Conservation (phyloP, 2,329 filamentous ascomycete genomes). For the Cadophora luteo-olivacea region DNA sequence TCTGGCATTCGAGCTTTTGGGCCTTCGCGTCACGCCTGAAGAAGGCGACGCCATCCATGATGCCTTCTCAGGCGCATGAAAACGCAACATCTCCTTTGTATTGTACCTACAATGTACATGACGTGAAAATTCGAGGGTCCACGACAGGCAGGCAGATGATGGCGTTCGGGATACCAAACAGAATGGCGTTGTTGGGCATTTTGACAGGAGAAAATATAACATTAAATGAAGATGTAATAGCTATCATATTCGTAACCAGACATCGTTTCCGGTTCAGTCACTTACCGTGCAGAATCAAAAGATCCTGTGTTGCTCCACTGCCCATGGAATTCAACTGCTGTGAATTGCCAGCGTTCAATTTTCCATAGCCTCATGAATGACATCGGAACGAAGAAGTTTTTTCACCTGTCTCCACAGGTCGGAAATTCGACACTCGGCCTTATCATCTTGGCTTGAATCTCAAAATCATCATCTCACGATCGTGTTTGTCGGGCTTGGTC, state of each 20-base stretch:
- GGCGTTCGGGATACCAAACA: conserved; percentile 14
- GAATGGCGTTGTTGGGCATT: background rate
- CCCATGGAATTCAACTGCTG: too few species aligned
- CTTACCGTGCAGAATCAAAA: background rate
- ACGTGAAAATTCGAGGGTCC: background rate
- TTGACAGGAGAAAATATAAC: background rate
- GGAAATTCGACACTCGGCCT: conserved; percentile 7
- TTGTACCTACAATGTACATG: background rate
- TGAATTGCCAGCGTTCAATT: too few species aligned
- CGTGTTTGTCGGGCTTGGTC: background rate
- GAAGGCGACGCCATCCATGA: conserved; percentile 64
- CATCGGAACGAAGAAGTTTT: background rate
- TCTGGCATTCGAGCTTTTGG: conserved; percentile 81
- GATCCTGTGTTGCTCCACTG: too few species aligned
- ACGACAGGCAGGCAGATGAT: background rate
- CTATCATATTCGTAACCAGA: background rate
- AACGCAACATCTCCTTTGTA: background rate
- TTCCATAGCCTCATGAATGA: background rate
- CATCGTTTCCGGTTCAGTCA: background rate
- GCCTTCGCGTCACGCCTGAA: conserved; percentile 81
- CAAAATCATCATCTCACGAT: background rate
- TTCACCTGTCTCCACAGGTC: background rate
- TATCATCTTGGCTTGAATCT: background rate
- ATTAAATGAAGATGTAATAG: background rate
- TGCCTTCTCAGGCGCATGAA: conserved; percentile 38